Percentiles rank a stretch among this genome's conserved stretches.
These are phyloP conservation scores for Entomortierella beljakovae DNA, from an alignment of 192 early-diverging fungal species.

Conservation along the genomic window DNA sequence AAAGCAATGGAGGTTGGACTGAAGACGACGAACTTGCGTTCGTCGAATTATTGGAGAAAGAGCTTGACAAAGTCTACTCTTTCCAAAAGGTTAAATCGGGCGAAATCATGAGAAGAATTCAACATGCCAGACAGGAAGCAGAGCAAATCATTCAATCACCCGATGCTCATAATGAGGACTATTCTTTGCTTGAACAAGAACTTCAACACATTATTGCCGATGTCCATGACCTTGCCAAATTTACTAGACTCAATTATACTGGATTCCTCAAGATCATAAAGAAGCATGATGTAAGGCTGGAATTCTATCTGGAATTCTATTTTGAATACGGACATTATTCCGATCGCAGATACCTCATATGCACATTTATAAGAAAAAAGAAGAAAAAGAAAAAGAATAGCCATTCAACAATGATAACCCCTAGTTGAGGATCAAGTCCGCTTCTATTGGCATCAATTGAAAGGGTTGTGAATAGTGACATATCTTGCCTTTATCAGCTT, in stretches of 20 bases:
- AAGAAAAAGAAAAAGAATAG: conserved; percentile 5
- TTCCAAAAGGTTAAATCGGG: conserved; percentile 83
- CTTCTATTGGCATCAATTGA: no score
- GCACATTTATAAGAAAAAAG: not conserved
- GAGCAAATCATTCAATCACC: conserved; percentile 65
- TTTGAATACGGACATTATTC: not conserved
- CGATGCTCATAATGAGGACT: conserved; percentile 68
- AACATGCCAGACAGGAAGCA: conserved; percentile 75
- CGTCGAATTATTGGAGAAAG: conserved; percentile 87
- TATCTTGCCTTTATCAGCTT: not conserved
- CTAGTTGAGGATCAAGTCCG: no score
- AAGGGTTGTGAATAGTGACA: no score
- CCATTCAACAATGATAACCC: not conserved
- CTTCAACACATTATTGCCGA: conserved; percentile 83
- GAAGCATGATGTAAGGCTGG: conserved; percentile 90
- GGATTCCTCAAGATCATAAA: conserved; percentile 96
- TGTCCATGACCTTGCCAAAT: conserved; percentile 88
- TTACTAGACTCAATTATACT: conserved; percentile 85
- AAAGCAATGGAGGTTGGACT: conserved; percentile 70
- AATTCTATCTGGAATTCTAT: not conserved
- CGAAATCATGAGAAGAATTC: conserved; percentile 79
- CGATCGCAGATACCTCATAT: no score
- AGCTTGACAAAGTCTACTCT: conserved; percentile 89
- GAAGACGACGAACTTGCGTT: conserved; percentile 89
- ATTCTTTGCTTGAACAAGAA: conserved; percentile 74